A percentile compares a stretch with the other conserved stretches of the same genome.
These are phyloP conservation scores for Hyphochytrium catenoides DNA, from an alignment of 352 stramenopile species.

Conservation along the genomic window DNA sequence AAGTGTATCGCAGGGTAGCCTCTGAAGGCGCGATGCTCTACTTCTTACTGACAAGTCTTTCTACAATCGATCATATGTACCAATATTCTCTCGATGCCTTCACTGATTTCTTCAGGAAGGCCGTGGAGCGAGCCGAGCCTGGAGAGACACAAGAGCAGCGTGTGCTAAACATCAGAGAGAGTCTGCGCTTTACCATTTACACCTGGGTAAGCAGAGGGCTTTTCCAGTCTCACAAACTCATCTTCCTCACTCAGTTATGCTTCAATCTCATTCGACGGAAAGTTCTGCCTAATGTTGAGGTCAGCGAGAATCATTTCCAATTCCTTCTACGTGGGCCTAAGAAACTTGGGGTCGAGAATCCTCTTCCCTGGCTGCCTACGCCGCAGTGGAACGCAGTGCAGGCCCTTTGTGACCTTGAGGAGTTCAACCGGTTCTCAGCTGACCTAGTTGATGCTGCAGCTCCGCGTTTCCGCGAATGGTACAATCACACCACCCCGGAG, in stretches of 20 bases:
- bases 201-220: conserved; percentile 85
- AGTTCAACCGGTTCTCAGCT: conserved; percentile 88
- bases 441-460: conserved; percentile 83
- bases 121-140: conserved; percentile 58
- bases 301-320: conserved; percentile 86
- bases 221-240: conserved; percentile 89
- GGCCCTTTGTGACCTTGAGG: conserved; percentile 69
- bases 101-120: conserved; percentile 91
- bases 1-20: conserved; percentile 78
- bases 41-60: conserved; percentile 86
- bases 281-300: conserved; percentile 75
- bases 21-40: conserved; percentile 90
- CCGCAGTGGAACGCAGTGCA: conserved; percentile 71
- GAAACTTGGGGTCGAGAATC: conserved; percentile 35
- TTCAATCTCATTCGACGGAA: conserved; percentile 92
- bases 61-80: conserved; percentile 91
- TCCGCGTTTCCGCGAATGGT: conserved; percentile 90
- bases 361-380: conserved; percentile 73
- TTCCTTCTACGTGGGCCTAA: conserved; percentile 74
- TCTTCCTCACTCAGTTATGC: conserved; percentile 86
- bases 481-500: conserved; percentile 85
- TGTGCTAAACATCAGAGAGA: conserved; percentile 75
- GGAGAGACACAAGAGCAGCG: conserved; percentile 68
- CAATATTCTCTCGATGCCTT: conserved; percentile 92
- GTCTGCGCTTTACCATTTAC: conserved; percentile 84